A percentile compares a stretch with the other conserved stretches of the same genome.
These are phyloP conservation scores for Coleophoma crateriformis DNA, from an alignment of 2,329 filamentous ascomycete species.

Conservation along the genomic window DNA sequence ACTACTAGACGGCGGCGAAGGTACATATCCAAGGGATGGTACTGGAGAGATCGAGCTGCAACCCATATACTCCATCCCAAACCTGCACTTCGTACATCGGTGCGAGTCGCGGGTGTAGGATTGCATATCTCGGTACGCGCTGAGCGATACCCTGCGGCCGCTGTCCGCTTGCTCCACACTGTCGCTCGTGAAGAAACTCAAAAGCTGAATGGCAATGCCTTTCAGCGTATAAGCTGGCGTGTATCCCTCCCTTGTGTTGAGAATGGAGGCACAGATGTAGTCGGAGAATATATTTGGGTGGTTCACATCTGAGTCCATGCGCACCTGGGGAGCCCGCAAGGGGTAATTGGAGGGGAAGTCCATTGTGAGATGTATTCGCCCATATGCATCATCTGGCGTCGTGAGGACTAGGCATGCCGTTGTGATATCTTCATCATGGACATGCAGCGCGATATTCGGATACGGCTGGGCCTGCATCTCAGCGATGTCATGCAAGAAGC, in stretches of 20 bases:
- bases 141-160: constrained; percentile 17
- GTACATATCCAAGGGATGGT: neutral
- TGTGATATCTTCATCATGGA: constrained; percentile 29
- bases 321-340: constrained; percentile 30
- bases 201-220: constrained; percentile 42
- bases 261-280: constrained; percentile 42
- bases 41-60: neutral
- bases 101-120: constrained; percentile 5
- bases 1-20: neutral
- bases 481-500: constrained; percentile 37
- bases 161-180: constrained; percentile 34
- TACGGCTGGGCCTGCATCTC: constrained; percentile 40
- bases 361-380: constrained; percentile 37
- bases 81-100: constrained; percentile 21
- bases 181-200: constrained; percentile 45
- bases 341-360: constrained; percentile 31
- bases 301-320: constrained; percentile 33
- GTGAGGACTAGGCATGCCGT: constrained; percentile 38
- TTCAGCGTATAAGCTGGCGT: constrained; percentile 46
- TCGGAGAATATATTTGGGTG: constrained; percentile 39
- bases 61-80: neutral
- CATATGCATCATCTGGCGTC: constrained; percentile 26
- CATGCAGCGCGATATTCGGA: constrained; percentile 36
- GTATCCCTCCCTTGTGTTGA: constrained; percentile 35
- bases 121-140: constrained; percentile 13